Evolutionary conservation across 306 rosid species (phyloP).

Genomic region (Carpinus viminea): DNA sequence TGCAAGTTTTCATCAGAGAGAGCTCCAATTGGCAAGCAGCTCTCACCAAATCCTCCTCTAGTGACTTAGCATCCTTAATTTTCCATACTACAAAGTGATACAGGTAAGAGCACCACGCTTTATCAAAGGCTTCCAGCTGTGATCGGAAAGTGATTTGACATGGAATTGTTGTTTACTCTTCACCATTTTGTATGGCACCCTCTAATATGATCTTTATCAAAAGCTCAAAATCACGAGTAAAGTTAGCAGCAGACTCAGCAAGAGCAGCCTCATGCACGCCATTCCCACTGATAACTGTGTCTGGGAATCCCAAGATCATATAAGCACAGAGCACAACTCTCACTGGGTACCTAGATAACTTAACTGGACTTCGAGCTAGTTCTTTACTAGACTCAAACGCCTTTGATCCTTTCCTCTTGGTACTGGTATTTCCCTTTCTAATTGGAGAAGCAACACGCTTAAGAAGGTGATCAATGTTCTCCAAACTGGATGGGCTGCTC

Average conservation of each 20-base stretch:
- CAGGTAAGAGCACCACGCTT: conserved; percentile 55
- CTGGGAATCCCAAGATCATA: conserved; percentile 47
- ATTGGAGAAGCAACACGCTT: conserved; percentile 48
- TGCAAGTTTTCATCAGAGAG: conserved; percentile 54
- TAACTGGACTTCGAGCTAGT: conserved; percentile 16
- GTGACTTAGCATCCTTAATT: conserved; percentile 47
- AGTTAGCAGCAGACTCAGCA: conserved; percentile 43
- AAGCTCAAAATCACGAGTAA: conserved; percentile 42
- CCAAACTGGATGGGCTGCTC: conserved; percentile 32
- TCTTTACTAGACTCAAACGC: conserved; percentile 3
- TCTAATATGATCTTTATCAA: conserved; percentile 42
- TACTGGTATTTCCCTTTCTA: conserved; percentile 20
- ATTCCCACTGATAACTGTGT: conserved; percentile 40
- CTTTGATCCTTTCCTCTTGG: not conserved
- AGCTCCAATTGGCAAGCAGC: conserved; percentile 61
- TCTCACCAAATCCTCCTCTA: conserved; percentile 55
- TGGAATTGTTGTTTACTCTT: conserved; percentile 30
- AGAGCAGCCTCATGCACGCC: conserved; percentile 50
- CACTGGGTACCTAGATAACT: conserved; percentile 44
- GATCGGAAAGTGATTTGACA: conserved; percentile 42
- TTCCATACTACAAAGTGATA: conserved; percentile 55
- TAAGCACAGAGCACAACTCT: conserved; percentile 52
- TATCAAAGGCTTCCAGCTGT: conserved; percentile 52
- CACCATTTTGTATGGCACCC: conserved; percentile 43
- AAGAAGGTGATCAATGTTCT: conserved; percentile 56